phyloP scores from a whole-genome alignment of 2,329 filamentous ascomycete species.

The Xylaria sp. region DNA sequence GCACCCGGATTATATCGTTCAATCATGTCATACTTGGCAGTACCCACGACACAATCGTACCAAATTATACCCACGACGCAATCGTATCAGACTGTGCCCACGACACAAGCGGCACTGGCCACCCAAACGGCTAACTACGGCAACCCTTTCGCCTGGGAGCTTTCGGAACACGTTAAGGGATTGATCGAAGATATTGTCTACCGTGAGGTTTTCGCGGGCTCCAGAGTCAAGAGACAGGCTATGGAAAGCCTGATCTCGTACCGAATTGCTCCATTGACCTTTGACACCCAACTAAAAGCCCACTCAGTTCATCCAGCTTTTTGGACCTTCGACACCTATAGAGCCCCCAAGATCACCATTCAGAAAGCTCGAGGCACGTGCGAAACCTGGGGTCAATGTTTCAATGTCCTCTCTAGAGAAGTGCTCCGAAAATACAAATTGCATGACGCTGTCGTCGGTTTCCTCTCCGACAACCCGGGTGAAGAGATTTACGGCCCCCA shows the following conservation, averaged over 20 bases:
- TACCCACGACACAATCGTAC: neutral
- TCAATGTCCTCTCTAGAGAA: neutral
- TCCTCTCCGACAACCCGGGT: neutral
- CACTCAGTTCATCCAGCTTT: constrained; percentile 15
- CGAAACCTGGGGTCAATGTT: neutral
- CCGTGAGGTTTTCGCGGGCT: neutral
- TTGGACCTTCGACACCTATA: neutral
- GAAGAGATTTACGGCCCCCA: neutral
- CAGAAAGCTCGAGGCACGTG: too few species aligned
- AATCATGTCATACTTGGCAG: neutral
- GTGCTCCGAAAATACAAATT: neutral
- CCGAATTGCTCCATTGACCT: neutral
- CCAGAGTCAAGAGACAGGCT: neutral
- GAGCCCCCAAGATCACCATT: neutral
- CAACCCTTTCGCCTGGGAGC: neutral
- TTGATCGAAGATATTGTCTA: neutral
- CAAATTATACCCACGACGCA: neutral
- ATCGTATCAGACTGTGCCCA: neutral
- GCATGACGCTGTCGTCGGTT: neutral
- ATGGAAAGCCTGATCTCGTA: neutral
- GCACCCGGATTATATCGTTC: neutral
- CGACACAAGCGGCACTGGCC: neutral
- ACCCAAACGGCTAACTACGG: neutral
- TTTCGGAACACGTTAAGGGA: neutral
- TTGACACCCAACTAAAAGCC: neutral